These are phyloP conservation scores for Botrytis byssoidea DNA, from an alignment of 2,329 filamentous ascomycete genomes.

Conservation along the genomic window DNA sequence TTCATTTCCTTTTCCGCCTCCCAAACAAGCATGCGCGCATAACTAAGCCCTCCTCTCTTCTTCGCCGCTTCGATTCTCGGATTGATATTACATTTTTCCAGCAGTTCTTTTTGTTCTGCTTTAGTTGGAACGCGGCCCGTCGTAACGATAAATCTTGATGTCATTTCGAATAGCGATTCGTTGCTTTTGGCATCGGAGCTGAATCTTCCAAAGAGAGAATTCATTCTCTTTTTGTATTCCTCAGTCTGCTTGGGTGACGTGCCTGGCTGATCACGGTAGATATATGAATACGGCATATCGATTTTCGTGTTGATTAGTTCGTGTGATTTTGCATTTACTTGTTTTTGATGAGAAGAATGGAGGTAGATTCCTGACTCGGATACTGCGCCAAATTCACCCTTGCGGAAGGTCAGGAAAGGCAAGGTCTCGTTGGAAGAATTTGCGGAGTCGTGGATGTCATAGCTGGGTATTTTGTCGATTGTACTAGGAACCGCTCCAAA, in stretches of 20 bases:
- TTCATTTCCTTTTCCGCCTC: background rate
- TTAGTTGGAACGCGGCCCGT: background rate
- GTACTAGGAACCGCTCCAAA: slow-evolving; percentile 36
- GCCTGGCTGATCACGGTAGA: slow-evolving; percentile 19
- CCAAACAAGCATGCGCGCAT: background rate
- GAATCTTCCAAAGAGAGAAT: background rate
- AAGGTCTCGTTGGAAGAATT: background rate
- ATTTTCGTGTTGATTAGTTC: slow-evolving; percentile 42
- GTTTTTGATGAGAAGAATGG: slow-evolving; percentile 8
- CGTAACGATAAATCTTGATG: background rate
- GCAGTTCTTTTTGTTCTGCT: background rate
- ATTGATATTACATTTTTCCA: background rate
- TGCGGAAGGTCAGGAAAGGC: slow-evolving; percentile 5
- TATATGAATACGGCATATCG: slow-evolving; percentile 47
- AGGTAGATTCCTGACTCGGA: slow-evolving; percentile 51
- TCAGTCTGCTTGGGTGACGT: background rate
- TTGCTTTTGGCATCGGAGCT: background rate
- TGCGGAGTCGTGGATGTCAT: background rate
- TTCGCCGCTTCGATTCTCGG: background rate
- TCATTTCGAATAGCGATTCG: background rate
- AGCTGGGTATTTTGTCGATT: slow-evolving; percentile 33
- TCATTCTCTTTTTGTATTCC: background rate
- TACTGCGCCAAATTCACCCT: slow-evolving; percentile 59
- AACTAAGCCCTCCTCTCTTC: background rate
- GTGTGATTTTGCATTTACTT: background rate